Conservation (phyloP, 306 rosid species). For the Pachyrhizus erosus region DNA sequence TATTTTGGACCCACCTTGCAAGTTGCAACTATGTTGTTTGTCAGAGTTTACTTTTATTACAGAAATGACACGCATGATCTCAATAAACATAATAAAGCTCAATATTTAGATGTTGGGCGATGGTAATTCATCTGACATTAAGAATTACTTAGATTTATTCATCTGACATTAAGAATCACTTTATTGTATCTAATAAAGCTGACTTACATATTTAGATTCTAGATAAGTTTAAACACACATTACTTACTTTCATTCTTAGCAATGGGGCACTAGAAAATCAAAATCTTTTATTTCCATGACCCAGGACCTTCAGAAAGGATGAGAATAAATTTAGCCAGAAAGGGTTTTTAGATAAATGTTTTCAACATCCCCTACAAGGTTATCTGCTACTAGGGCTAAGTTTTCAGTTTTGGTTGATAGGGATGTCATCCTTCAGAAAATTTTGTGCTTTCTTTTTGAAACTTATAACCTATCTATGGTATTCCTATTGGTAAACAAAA, state of each 20-base stretch:
- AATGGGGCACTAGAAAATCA: not conserved
- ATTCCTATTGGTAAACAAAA: conserved; percentile 8
- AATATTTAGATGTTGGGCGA: conserved; percentile 3
- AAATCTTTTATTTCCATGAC: not conserved
- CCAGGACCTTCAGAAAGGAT: not conserved
- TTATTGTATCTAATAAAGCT: not conserved
- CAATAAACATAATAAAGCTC: not conserved
- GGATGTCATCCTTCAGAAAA: not conserved
- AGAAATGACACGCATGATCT: not conserved
- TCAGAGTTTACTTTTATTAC: not conserved
- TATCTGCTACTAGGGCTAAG: not conserved
- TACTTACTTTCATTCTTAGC: not conserved
- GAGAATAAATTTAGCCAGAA: not conserved
- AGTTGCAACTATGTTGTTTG: not conserved
- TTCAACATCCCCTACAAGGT: not conserved
- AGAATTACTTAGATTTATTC: not conserved
- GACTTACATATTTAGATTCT: not conserved
- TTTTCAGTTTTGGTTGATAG: not conserved
- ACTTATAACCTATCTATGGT: not conserved
- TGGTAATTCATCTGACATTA: conserved; percentile 6
- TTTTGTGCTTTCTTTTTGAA: not conserved
- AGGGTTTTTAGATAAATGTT: not conserved
- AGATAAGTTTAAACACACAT: not conserved
- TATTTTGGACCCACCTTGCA: not conserved
- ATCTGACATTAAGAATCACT: not conserved